Base-by-base conservation (phyloP, 2,329 filamentous ascomycete species). In the Zarea fungicola region DNA sequence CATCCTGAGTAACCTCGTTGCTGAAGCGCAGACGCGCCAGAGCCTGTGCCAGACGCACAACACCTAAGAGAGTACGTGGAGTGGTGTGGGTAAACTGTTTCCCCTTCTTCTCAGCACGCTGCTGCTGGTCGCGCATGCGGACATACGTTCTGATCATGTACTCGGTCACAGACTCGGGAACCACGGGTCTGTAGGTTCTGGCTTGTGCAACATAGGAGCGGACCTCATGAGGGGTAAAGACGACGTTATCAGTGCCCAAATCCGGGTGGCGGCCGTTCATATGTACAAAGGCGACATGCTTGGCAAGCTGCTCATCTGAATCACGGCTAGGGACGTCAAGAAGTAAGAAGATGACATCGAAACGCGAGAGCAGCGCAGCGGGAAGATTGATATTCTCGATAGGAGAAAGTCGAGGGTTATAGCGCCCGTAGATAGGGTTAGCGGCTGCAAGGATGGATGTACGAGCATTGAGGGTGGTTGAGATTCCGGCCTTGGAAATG, bases 371-470 rank as follows among this genome's bases (percentile, higher is more conserved):
- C 18, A 99, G 81, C 18, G 93, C 93, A 16, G 93, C 93, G n/a
- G 93, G 93, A 34, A 99, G 83, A 69, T 99, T 99, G 71, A 99
- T 99, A 69, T 99, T 99, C 68, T 99, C 93, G 22, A 99, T 91
- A 0, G 93, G 93, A 1, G 92, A 96, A 59, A 99, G 87, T 55
- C 90, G 89, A 49, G 93, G 93, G 72, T 99, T 99, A 76, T 99
- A 99, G 54, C 93, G 89, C 55, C 93, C 93, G 62, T 99, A 99
- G 35, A 99, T 80, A 50, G 93, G 93, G 72, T 99, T 99, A 57
- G 93, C 93, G 18, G 93, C 93, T 16, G 93, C 92, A 14, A 99
- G 81, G 61, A 99, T 96, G 0, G 90, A 95, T 18, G 93, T 97
- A 54, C 93, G 85, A 19, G 93, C 93, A 65, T 99, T 99, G 51